Evolutionary conservation across 371 early-diverging fungal species (phyloP).

Genomic region (Apophysomyces variabilis): DNA sequence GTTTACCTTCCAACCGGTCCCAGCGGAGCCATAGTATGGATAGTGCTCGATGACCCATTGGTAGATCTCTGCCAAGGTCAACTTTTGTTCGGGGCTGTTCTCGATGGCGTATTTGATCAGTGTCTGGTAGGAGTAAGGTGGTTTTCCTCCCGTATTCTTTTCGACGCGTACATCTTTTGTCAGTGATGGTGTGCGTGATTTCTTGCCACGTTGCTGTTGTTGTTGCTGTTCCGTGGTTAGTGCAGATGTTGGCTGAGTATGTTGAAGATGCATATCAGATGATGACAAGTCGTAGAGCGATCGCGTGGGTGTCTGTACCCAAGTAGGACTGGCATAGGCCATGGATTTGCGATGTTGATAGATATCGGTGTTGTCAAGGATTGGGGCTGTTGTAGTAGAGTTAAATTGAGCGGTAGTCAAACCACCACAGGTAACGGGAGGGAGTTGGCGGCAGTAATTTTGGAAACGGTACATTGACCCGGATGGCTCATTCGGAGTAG

Average conservation of each 20-base stretch:
- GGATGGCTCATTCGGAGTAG: slow-evolving; percentile 3
- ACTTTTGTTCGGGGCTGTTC: slow-evolving; percentile 63
- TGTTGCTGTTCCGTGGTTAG: slow-evolving; percentile 5
- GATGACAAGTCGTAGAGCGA: slow-evolving; percentile 5
- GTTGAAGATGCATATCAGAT: slow-evolving; percentile 8
- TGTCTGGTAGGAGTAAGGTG: slow-evolving; percentile 87
- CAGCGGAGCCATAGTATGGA: slow-evolving; percentile 76
- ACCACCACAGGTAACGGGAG: slow-evolving; percentile 21
- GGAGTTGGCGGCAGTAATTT: slow-evolving; percentile 20
- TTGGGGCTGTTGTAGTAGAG: slow-evolving; percentile 16
- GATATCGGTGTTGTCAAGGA: slow-evolving; percentile 4
- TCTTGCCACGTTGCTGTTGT: background rate
- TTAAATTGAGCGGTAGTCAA: slow-evolving; percentile 86
- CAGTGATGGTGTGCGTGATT: slow-evolving; percentile 11
- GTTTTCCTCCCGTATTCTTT: slow-evolving; percentile 48
- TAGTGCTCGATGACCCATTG: slow-evolving; percentile 79
- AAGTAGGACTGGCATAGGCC: slow-evolving; percentile 5
- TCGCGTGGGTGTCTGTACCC: slow-evolving; percentile 4
- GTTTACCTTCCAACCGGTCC: slow-evolving; percentile 79
- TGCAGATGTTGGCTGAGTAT: slow-evolving; percentile 7
- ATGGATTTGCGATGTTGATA: slow-evolving; percentile 10
- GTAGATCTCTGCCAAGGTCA: slow-evolving; percentile 91
- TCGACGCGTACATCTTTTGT: slow-evolving; percentile 8
- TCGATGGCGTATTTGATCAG: slow-evolving; percentile 89
- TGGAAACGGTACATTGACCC: slow-evolving; percentile 15